Base-by-base conservation (phyloP, 1,284 basidiomycete species). In the Volvariella surrecta region DNA sequence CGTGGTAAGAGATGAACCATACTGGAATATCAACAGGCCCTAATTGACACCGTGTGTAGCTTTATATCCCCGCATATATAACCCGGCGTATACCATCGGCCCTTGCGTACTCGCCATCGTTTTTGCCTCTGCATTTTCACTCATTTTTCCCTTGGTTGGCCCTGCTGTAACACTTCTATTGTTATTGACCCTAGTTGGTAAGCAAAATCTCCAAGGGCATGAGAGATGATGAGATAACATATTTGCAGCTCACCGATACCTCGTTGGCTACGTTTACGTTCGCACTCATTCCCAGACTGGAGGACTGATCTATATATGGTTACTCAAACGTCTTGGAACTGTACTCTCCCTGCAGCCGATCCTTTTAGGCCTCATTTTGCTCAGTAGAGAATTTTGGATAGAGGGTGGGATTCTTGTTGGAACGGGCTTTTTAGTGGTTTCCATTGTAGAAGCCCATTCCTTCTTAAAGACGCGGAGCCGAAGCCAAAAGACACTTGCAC, bases 71-170 rank as follows among this genome's bases (percentile, higher is more conserved):
- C 67, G 72, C 45, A 69, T 74, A 18, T 87, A 83, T 55, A 74
- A 83, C 49, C 79, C 82, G 10, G 69, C 79, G 1, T 79, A 75
- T 53, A 76, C 81, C 8, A 72, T 75, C 15, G 74, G 76, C 28
- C 76, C 79, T 35, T 80, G 77, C 53, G 66, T 86, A 35, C 63
- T 87, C 39, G 83, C 75, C 22, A 68, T 88, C 47, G 66, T 84
- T 34, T 82, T 88, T 60, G 79, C 82, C 41, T 81, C 79, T 34
- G 77, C 70, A 32, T 89, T 79, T 62, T 69, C 73, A 42, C 57
- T 88, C 42, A 76, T 89, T 38, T 89, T 89, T 58, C 88, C 88
- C 1, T 62, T 89, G 37, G 75, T 91, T 46, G 77, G 76, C 0
- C 79, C 85, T 32, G 80, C 84, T 42, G 78, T 82, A 32, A 65